phyloP scores from a whole-genome alignment of 2,329 filamentous ascomycete genomes.

The Stagonosporopsis tanaceti region DNA sequence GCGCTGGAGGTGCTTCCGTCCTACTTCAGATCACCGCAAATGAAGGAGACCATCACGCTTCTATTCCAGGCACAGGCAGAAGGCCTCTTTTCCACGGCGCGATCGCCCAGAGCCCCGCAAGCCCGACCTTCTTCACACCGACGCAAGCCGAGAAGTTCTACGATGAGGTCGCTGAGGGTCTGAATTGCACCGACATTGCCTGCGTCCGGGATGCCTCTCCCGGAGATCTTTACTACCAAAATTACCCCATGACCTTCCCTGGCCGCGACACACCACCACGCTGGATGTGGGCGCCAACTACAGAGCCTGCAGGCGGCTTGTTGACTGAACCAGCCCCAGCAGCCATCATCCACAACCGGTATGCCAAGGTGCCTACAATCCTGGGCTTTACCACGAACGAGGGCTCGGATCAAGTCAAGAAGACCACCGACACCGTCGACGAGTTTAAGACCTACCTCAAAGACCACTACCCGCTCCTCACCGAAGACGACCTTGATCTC shows the following conservation, averaged over 20 bases:
- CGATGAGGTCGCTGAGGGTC: slow-evolving; percentile 39
- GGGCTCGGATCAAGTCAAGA: slow-evolving; percentile 52
- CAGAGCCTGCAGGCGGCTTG: slow-evolving; percentile 39
- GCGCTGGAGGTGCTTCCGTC: slow-evolving; percentile 43
- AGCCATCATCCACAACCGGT: slow-evolving; percentile 38
- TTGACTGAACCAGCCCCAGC: slow-evolving; percentile 40
- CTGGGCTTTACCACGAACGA: slow-evolving; percentile 48
- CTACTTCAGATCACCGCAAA: slow-evolving; percentile 43
- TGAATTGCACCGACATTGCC: slow-evolving; percentile 43
- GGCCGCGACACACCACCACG: slow-evolving; percentile 41
- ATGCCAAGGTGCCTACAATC: slow-evolving; percentile 43
- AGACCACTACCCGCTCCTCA: slow-evolving; percentile 57
- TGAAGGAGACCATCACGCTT: slow-evolving; percentile 38
- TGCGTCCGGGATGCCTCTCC: slow-evolving; percentile 39
- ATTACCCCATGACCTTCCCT: slow-evolving; percentile 46
- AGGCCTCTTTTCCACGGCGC: slow-evolving; percentile 44
- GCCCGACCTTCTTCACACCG: slow-evolving; percentile 44
- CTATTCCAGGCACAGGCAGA: slow-evolving; percentile 37
- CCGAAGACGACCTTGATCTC: slow-evolving; percentile 58
- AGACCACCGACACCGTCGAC: slow-evolving; percentile 49
- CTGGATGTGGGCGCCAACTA: slow-evolving; percentile 48
- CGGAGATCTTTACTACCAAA: slow-evolving; percentile 44
- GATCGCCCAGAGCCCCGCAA: slow-evolving; percentile 42
- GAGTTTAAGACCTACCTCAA: slow-evolving; percentile 45
- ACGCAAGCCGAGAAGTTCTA: slow-evolving; percentile 44